Evolutionary conservation across 2,329 filamentous ascomycete species (phyloP).

Genomic region (Penicillium sp.): DNA sequence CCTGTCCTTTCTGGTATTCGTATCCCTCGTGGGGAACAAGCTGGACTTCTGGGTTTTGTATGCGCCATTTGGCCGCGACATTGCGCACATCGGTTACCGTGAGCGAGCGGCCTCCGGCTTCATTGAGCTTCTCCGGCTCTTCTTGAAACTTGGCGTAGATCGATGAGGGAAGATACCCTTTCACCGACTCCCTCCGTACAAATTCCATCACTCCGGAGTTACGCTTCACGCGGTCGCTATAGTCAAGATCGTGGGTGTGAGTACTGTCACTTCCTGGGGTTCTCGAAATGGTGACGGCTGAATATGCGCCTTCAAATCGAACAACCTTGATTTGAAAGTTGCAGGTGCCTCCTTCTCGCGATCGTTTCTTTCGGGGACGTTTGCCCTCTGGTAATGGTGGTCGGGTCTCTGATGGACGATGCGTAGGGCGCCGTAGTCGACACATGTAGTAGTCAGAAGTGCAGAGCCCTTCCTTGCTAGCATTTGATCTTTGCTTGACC

Average conservation of each 20-base stretch:
- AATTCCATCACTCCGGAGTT: conserved; percentile 51
- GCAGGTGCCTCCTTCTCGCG: conserved; percentile 48
- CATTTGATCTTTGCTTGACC: conserved; percentile 47
- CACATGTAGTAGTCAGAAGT: conserved; percentile 52
- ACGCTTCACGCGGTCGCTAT: conserved; percentile 49
- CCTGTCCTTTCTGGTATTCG: conserved; percentile 45
- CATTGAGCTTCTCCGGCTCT: conserved; percentile 44
- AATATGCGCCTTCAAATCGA: conserved; percentile 44
- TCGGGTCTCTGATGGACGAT: conserved; percentile 41
- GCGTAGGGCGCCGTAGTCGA: conserved; percentile 42
- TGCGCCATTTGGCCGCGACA: conserved; percentile 50
- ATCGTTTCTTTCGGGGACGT: conserved; percentile 44
- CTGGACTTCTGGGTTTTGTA: conserved; percentile 45
- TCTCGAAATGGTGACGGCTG: conserved; percentile 44
- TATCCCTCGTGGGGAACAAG: conserved; percentile 49
- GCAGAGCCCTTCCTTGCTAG: conserved; percentile 43
- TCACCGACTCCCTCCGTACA: conserved; percentile 45
- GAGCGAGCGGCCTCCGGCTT: conserved; percentile 48
- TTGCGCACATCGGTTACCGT: conserved; percentile 51
- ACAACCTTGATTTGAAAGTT: conserved; percentile 51
- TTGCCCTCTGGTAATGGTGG: conserved; percentile 46
- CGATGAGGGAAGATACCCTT: conserved; percentile 50
- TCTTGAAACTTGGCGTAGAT: conserved; percentile 51
- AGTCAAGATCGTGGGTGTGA: conserved; percentile 50
- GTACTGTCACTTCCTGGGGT: conserved; percentile 41